phyloP scores from a whole-genome alignment of 495 filamentous ascomycete species.

The Podospora pseudocomata region DNA sequence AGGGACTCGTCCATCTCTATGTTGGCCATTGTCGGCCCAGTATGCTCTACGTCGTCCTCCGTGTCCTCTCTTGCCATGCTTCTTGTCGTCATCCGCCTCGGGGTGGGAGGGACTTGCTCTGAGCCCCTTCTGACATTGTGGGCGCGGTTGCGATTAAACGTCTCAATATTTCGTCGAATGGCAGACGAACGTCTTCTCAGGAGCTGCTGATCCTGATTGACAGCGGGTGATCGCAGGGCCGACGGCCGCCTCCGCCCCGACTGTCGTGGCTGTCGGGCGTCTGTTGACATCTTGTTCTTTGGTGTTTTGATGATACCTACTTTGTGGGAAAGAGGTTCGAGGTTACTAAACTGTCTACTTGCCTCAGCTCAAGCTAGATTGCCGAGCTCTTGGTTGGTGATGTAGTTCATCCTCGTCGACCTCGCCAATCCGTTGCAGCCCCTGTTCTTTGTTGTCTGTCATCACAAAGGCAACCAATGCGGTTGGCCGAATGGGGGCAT shows the following conservation, averaged over 20 bases:
- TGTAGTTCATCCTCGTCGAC: neutral
- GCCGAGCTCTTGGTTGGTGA: neutral
- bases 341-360: neutral
- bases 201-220: neutral
- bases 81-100: constrained; percentile 15
- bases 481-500: neutral
- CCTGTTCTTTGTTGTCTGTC: neutral
- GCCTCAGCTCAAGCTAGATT: neutral
- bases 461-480: constrained; percentile 1
- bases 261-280: neutral
- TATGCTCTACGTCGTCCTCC: neutral
- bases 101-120: neutral
- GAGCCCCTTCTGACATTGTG: neutral
- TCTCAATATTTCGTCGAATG: constrained; percentile 12
- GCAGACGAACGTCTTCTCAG: constrained; percentile 12
- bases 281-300: constrained; percentile 2
- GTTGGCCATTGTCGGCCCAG: neutral
- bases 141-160: constrained; percentile 17
- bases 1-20: neutral
- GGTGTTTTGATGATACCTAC: neutral
- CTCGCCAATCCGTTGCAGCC: neutral
- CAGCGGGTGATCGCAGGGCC: neutral
- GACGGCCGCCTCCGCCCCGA: neutral
- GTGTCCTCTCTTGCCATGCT: constrained; percentile 14
- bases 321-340: neutral